A percentile compares a stretch with the other conserved stretches of the same genome.
phyloP scores from a whole-genome alignment of 2,329 filamentous ascomycete genomes.

The Blastomyces emzantsi region DNA sequence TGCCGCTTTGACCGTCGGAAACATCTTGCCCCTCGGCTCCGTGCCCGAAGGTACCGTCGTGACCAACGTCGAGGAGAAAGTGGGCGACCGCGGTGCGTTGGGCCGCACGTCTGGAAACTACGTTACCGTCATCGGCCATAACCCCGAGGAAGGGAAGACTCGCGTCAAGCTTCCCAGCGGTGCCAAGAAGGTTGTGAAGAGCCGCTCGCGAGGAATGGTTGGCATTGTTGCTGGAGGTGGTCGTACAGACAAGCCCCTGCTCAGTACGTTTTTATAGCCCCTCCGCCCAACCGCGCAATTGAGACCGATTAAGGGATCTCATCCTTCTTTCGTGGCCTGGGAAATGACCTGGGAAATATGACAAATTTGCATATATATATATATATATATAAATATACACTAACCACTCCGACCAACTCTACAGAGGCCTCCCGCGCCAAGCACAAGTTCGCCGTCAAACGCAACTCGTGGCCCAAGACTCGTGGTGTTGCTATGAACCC shows the following conservation, averaged over 20 bases:
- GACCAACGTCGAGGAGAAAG: constrained; percentile 98
- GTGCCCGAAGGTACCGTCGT: constrained; percentile 99
- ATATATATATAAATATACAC: constrained; percentile 22
- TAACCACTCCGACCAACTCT: constrained; percentile 29
- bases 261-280: constrained; percentile 53
- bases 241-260: constrained; percentile 97
- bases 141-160: constrained; percentile 98
- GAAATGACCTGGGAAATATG: too few relatives aligned
- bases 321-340: background rate
- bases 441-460: constrained; percentile 99
- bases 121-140: constrained; percentile 95
- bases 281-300: background rate
- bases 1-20: constrained; percentile 91
- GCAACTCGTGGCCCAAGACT: constrained; percentile 99
- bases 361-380: constrained; percentile 1
- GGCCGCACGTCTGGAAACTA: constrained; percentile 99
- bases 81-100: constrained; percentile 90
- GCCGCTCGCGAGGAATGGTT: constrained; percentile 91
- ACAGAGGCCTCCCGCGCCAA: constrained; percentile 97
- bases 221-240: constrained; percentile 99
- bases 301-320: background rate
- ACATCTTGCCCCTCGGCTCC: constrained; percentile 87
- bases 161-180: constrained; percentile 98
- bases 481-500: constrained; percentile 99
- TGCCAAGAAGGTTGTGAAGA: constrained; percentile 98